Base-by-base conservation (phyloP, 1,284 basidiomycete genomes). In the Cryptococcus depauperatus region DNA sequence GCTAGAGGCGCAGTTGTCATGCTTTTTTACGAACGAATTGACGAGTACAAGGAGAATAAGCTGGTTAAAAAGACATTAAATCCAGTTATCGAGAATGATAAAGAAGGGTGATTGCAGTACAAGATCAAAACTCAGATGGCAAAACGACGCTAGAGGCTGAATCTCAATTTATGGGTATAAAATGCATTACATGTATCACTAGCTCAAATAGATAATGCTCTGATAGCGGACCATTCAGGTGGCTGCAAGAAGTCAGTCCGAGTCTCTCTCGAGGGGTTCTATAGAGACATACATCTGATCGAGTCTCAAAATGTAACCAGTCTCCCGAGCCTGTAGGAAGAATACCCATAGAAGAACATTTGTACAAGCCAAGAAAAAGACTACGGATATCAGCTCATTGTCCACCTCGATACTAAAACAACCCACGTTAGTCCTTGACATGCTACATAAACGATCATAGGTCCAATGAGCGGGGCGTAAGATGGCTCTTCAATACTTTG, bases 241-340 rank as follows among this genome's bases (percentile, higher is more conserved):
- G 62, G 56, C 64, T 66, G 43, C 26, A 38, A 22, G 28, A 35
- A 29, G 33, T 40, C 35, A 49, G 28, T 18, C n/a, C 16, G 6
- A 22, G 16, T 21, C 30, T 7, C 6, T 16, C 30, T 5, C 18
- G 40, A 3, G 6, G 27, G 8, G n/a, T 21, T 4, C 10, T 16
- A n/a, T 19, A 27, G 6, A 11, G 7, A 73, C 84, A 56, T 57
- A 88, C 85, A 64, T 73, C 58, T 28, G 79, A 79, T 58, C 88
- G 74, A 3, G 79, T 83, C 73, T 92, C 88, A 59, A 92, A 92
- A 19, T 85, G 87, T 43, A 91, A 72, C 87, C 89, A 93, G 70
- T 93, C 89, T 3, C 84, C 86, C 0, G 87, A 84, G 1, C 88
- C 86, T 2, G 80, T 84, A 0, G 89, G 89, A 23, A 93, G 69